Evolutionary conservation across 2,329 filamentous ascomycete genomes (phyloP), one percentile per base, ranked within the genome.

Genomic region (Neofusicoccum sp.): DNA sequence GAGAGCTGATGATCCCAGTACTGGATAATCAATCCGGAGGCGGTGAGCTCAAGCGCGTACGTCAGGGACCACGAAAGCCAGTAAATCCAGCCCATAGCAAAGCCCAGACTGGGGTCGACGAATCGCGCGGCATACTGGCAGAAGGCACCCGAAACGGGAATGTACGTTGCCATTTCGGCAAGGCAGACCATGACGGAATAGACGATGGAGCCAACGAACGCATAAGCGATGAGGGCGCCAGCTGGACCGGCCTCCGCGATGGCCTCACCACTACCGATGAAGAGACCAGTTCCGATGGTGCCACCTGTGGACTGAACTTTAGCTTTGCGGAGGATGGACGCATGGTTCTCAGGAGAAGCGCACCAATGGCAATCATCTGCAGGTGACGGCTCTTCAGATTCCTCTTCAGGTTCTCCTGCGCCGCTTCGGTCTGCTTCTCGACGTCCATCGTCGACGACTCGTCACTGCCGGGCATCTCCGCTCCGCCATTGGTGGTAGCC

Each of bases 61-160:
- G 89, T 92, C 63, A 89, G 86, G 16, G 87, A 83, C 89, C 88
- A 93, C 41, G 84, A 88, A 71, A 92, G 92, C 88, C 89, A 93
- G 77, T 93, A 93, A 64, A 91, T 87, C 90, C 90, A 93, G 22
- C 91, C 90, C 83, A 93, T 89, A 22, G 89, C 84, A 70, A 93
- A 93, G 6, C 89, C 89, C 52, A 92, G 79, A 62, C 87, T 87
- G 9, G 86, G 87, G 70, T 91, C 87, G 64, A 92, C 83, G 69
- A 94, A 92, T 16, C 91, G 88, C 43, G 87, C 84, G 28, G 90
- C 89, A 70, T 93, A 94, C 45, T 87, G 84, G 34, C 89, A 90
- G 73, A 93, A 93, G 44, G 89, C 88, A 64, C 90, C 91, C 22
- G 89, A 81, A 39, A 93, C 87, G 5, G 92, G 92, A 33, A 93